phyloP scores from a whole-genome alignment of 139 green algal genomes.

The Marvania coccoides region DNA sequence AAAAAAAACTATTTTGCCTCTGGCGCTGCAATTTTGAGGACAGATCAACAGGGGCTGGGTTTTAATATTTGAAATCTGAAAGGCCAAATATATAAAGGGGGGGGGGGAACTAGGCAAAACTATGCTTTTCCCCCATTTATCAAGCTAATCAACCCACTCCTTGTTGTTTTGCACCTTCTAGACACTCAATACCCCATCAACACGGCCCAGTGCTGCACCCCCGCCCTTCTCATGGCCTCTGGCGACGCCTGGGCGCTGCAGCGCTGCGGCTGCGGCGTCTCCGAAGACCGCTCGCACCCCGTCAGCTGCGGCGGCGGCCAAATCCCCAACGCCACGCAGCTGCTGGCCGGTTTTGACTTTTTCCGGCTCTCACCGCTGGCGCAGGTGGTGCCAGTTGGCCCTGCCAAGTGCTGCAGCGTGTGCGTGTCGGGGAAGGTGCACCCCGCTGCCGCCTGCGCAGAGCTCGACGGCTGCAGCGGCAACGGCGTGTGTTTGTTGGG shows the following conservation, averaged over 20 bases:
- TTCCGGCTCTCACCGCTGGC: slow-evolving; percentile 27
- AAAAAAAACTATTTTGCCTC: no score
- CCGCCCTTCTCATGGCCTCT: slow-evolving; percentile 46
- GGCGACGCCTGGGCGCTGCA: slow-evolving; percentile 50
- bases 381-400: slow-evolving; percentile 54
- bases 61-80: no score
- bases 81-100: no score
- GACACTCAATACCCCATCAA: slow-evolving; percentile 56
- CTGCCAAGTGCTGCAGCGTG: slow-evolving; percentile 57
- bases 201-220: slow-evolving; percentile 59
- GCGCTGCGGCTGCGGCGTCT: slow-evolving; percentile 45
- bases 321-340: slow-evolving; percentile 13
- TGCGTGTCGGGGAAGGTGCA: slow-evolving; percentile 45
- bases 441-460: slow-evolving; percentile 37
- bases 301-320: slow-evolving; percentile 49
- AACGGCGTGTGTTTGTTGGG: slow-evolving; percentile 48
- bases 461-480: slow-evolving; percentile 47
- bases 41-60: no score
- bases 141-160: no score
- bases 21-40: no score
- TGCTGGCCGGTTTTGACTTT: slow-evolving; percentile 36
- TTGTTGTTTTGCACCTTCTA: no score
- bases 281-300: slow-evolving; percentile 6
- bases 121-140: no score
- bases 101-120: no score